Evolutionary conservation across 1,284 basidiomycete genomes (phyloP).

Genomic region (Ganoderma multipileum): DNA sequence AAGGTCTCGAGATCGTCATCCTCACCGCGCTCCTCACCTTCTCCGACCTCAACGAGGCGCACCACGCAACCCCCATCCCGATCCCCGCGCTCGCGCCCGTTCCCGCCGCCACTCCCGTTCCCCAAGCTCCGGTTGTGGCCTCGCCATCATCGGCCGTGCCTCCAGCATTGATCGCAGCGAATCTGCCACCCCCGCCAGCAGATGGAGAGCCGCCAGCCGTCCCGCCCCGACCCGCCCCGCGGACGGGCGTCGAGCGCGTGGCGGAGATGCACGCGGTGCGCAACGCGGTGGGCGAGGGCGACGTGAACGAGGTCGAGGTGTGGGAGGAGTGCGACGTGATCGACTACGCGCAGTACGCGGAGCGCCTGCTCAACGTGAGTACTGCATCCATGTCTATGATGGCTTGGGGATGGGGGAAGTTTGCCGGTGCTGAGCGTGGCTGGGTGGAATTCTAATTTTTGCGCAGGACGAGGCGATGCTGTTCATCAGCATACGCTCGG

Average conservation of each 20-base stretch:
- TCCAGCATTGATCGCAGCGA: neutral
- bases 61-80: constrained; percentile 41
- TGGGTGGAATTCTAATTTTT: neutral
- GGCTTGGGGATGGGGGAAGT: neutral
- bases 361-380: constrained; percentile 66
- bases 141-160: constrained; percentile 11
- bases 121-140: neutral
- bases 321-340: constrained; percentile 66
- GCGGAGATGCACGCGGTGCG: constrained; percentile 69
- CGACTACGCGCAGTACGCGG: constrained; percentile 76
- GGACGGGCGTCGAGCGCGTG: constrained; percentile 68
- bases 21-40: constrained; percentile 79
- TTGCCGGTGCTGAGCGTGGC: neutral
- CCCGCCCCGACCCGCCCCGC: constrained; percentile 68
- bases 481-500: constrained; percentile 76
- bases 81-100: constrained; percentile 36
- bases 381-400: neutral
- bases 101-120: constrained; percentile 10
- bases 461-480: constrained; percentile 78
- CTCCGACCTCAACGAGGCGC: constrained; percentile 71
- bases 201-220: constrained; percentile 43
- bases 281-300: constrained; percentile 48
- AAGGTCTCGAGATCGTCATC: constrained; percentile 83
- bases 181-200: neutral
- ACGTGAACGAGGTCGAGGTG: constrained; percentile 77